These are phyloP conservation scores for Saccharomycopsis sp. DNA, from an alignment of 805 yeast species.

Conservation along the genomic window DNA sequence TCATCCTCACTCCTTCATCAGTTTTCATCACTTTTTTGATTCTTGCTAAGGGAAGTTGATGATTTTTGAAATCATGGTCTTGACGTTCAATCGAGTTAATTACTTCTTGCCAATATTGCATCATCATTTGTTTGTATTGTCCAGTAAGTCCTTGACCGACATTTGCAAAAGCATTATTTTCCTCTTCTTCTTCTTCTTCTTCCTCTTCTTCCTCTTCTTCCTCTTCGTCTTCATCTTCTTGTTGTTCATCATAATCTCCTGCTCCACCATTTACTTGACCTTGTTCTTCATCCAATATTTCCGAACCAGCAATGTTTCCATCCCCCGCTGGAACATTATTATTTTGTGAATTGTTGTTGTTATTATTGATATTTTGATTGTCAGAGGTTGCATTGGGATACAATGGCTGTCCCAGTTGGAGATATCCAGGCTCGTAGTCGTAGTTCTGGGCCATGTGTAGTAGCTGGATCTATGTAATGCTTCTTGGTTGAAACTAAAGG, in stretches of 20 bases:
- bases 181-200: constrained; percentile 29
- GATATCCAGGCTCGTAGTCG: too few species aligned
- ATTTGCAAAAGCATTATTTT: constrained; percentile 52
- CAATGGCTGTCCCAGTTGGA: too few species aligned
- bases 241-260: constrained; percentile 28
- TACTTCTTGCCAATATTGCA: constrained; percentile 96
- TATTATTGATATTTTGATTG: too few species aligned
- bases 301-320: too few species aligned
- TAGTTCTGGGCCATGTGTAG: too few species aligned
- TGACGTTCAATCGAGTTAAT: constrained; percentile 80
- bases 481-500: too few species aligned
- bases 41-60: constrained; percentile 90
- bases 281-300: too few species aligned
- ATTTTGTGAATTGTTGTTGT: too few species aligned
- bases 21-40: constrained; percentile 97
- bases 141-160: constrained; percentile 91
- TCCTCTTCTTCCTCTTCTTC: constrained; percentile 20
- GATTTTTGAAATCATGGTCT: constrained; percentile 86
- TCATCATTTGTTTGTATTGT: constrained; percentile 74
- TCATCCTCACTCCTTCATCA: constrained; percentile 95
- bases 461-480: too few species aligned
- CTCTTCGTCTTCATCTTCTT: neutral
- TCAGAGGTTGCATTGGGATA: too few species aligned
- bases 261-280: too few species aligned
- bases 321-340: too few species aligned